Conservation (phyloP, 495 filamentous ascomycete species). For the Aspergillus baeticus region DNA sequence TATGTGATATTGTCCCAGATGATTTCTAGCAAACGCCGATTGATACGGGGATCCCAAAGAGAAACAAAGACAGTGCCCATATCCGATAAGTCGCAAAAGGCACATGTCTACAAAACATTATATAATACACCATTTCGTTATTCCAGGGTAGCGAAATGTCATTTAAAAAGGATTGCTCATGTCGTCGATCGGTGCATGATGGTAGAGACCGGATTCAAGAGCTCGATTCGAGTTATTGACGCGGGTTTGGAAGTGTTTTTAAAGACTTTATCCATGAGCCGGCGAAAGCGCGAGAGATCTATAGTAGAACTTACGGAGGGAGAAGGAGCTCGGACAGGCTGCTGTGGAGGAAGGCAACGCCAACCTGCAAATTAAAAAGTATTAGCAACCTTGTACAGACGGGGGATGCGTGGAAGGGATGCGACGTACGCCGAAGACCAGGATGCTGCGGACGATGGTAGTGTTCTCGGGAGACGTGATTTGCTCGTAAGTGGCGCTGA, state of each 20-base stretch:
- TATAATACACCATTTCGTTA: constrained; percentile 28
- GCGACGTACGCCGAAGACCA: constrained; percentile 68
- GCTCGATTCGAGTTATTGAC: neutral
- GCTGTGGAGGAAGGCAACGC: constrained; percentile 72
- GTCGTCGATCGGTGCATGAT: neutral
- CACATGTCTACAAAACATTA: constrained; percentile 18
- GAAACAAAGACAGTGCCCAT: neutral
- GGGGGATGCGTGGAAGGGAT: neutral
- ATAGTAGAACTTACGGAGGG: constrained; percentile 58
- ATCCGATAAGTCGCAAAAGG: constrained; percentile 2
- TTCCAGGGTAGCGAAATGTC: constrained; percentile 9
- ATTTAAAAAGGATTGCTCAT: constrained; percentile 6
- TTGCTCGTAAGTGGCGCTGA: constrained; percentile 56
- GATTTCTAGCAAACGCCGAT: constrained; percentile 19
- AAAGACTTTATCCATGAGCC: constrained; percentile 15
- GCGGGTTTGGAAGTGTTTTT: constrained; percentile 12
- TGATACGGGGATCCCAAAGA: constrained; percentile 4
- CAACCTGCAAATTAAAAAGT: constrained; percentile 47
- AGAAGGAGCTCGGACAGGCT: constrained; percentile 72
- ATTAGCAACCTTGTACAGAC: constrained; percentile 16
- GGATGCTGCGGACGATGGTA: constrained; percentile 68
- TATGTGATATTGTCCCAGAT: constrained; percentile 1
- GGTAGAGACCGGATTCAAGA: neutral
- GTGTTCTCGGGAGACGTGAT: constrained; percentile 72
- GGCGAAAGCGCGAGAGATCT: neutral